phyloP scores from a whole-genome alignment of 352 stramenopile genomes.

The Pythium periplocum region DNA sequence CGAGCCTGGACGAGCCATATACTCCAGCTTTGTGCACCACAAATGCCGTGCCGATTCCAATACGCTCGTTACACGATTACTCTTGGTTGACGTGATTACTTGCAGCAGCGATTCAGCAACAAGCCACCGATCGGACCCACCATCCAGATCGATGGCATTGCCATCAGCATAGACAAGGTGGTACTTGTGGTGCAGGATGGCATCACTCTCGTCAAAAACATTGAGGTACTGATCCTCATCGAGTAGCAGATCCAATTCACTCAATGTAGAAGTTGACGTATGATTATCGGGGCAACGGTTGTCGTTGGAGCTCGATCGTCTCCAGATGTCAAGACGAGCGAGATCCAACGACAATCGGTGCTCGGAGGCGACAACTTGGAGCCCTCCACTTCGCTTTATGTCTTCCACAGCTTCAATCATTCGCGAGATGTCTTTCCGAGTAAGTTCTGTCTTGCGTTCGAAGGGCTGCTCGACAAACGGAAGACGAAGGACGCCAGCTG shows the following conservation, averaged over 20 bases:
- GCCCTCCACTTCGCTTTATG: conserved; percentile 28
- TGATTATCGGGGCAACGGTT: conserved; percentile 1
- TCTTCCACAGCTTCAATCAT: conserved; percentile 35
- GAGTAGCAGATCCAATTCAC: conserved; percentile 39
- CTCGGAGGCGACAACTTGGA: conserved; percentile 81
- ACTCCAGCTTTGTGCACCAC: conserved; percentile 28
- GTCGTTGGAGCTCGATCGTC: too few relatives aligned
- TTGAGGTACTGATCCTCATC: conserved; percentile 54
- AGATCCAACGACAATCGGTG: conserved; percentile 86
- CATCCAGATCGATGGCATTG: conserved; percentile 30
- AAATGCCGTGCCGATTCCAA: conserved; percentile 30
- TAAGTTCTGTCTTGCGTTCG: conserved; percentile 46
- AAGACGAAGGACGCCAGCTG: conserved; percentile 32
- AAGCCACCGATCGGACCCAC: conserved; percentile 44
- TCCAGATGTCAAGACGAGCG: conserved; percentile 49
- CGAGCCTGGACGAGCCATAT: conserved; percentile 24
- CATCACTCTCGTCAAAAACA: conserved; percentile 86
- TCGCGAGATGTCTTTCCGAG: conserved; percentile 12
- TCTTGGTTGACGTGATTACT: conserved; percentile 11
- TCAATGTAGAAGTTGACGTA: conserved; percentile 4
- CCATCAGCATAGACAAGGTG: conserved; percentile 88
- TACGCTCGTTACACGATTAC: conserved; percentile 22
- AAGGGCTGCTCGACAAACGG: conserved; percentile 64
- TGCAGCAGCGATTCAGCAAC: conserved; percentile 43
- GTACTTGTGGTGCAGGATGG: conserved; percentile 82